Evolutionary conservation across 2,329 filamentous ascomycete species (phyloP).

Genomic region (Cercospora beticola): DNA sequence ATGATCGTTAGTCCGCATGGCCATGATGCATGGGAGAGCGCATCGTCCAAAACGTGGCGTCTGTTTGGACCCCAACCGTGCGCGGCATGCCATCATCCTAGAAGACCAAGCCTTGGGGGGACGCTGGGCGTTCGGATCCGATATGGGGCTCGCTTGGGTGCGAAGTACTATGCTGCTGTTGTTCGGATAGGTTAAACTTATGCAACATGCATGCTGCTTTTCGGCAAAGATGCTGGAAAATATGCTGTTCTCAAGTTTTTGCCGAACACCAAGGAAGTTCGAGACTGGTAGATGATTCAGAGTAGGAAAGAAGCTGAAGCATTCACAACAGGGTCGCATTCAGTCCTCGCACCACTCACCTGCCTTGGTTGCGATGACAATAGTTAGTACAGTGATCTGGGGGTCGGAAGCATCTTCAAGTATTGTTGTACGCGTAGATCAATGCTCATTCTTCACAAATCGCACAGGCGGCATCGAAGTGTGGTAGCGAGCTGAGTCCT

Average conservation of each 20-base stretch:
- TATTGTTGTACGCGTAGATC: neutral
- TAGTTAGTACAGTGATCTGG: no score
- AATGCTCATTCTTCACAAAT: neutral
- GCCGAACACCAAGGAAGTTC: neutral
- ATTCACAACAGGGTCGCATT: neutral
- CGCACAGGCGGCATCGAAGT: neutral
- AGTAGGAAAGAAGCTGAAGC: neutral
- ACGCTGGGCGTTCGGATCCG: neutral
- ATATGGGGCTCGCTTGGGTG: neutral
- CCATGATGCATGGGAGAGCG: neutral
- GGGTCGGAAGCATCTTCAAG: no score
- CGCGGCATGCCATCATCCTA: slow-evolving; percentile 3
- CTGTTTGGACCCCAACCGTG: neutral
- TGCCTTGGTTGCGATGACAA: neutral
- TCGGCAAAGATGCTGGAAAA: neutral
- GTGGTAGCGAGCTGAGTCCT: neutral
- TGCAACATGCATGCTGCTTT: neutral
- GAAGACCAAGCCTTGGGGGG: neutral
- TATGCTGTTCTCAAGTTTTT: neutral
- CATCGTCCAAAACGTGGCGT: neutral
- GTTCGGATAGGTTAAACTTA: neutral
- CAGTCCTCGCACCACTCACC: neutral
- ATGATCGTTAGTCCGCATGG: neutral
- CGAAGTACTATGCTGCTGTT: neutral
- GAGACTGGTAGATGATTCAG: neutral